These are phyloP conservation scores for Pleurostoma richardsiae DNA, from an alignment of 2,329 filamentous ascomycete species.

Conservation along the genomic window DNA sequence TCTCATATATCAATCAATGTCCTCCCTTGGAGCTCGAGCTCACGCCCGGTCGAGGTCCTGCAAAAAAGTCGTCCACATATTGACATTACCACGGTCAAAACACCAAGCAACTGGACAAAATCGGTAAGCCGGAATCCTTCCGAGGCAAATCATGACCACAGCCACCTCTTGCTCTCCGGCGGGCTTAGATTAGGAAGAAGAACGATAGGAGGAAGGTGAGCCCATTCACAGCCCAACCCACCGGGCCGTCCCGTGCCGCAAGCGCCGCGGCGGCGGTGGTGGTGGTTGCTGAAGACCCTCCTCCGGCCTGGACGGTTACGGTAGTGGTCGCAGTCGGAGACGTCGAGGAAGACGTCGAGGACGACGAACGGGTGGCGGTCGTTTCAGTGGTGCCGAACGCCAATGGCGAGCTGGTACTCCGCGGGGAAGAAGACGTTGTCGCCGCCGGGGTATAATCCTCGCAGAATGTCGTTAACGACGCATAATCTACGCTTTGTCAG, in stretches of 20 bases:
- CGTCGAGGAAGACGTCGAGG: neutral
- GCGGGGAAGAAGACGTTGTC: neutral
- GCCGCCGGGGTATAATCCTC: neutral
- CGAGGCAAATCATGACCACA: neutral
- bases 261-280: neutral
- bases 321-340: neutral
- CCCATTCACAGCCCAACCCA: neutral
- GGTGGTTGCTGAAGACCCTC: neutral
- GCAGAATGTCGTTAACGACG: neutral
- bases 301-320: no score
- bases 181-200: neutral
- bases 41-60: no score
- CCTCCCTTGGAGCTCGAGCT: no score
- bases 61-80: no score
- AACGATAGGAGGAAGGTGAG: neutral
- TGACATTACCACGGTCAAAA: no score
- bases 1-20: no score
- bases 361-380: neutral
- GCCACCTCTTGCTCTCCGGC: neutral
- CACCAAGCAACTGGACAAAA: no score
- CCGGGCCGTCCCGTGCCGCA: neutral
- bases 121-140: no score
- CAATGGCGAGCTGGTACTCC: neutral
- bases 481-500: neutral
- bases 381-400: neutral